Base-by-base conservation (phyloP, 2,329 filamentous ascomycete species). In the Aspergillus sp. region DNA sequence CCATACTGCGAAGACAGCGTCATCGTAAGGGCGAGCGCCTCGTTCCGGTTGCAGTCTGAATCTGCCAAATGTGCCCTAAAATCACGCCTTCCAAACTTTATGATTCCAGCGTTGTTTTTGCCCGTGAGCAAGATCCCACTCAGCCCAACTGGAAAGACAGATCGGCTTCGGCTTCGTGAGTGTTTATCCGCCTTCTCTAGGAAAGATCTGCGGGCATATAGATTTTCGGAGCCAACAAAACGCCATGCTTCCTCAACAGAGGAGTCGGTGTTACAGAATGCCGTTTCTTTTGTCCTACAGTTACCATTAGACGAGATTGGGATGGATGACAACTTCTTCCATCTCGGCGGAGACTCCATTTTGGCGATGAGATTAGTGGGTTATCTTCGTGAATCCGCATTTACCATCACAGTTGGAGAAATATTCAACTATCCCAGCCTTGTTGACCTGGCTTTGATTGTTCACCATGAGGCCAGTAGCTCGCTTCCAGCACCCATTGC, bases 341-440 rank as follows among this genome's bases (percentile, higher is more conserved):
- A 36, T 50, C 29, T 55, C 14, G 54, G 54, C 24, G 54, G 54
- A 6, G 54, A 55, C 20, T 62, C 59, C 7, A 53, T 64, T 26
- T 29, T 16, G 24, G 57, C 57, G 11, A 64, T 64, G 62, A 76
- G 74, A 49, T 68, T 83, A 1, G 78, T 81, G 1, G 75, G 80
- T 18, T 68, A 66, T 36, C 69, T 73, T 3, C 71, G 77, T 42
- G 66, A 68, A 4, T 65, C 74, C n/a, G 74, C 73, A 0, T 63
- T 78, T 20, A 58, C 64, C 0, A 54, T 82, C 31, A 78, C 72
- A 0, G 79, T 82, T 2, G 75, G 77, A 1, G 75, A 80, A 26
- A 75, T 81, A 53, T 81, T 82, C 69, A 64, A 65, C 1, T 62
- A 72, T 11, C 73, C 73, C 2, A 72, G 68, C 18, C 31, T 61